Evolutionary conservation across 2,329 filamentous ascomycete species (phyloP), one percentile per base, ranked within the genome.

Genomic region (Cercospora beticola): DNA sequence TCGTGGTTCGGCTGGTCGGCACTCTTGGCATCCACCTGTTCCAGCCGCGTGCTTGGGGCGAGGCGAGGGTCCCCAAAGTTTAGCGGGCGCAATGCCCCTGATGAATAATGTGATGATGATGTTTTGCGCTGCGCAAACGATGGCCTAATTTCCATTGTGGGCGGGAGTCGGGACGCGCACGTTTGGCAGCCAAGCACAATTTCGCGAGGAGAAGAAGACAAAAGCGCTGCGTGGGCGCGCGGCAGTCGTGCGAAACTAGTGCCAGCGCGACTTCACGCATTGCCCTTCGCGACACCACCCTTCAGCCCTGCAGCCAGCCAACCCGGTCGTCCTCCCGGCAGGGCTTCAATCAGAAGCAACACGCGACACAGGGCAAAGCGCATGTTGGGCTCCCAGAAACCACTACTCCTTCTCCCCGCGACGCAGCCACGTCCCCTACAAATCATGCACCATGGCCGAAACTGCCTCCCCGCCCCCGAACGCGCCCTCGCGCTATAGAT

Each of bases 371-470:
- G 21, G 10, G 49, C 14, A 10, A 10, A 21, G 54, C 54, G 14
- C 54, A 57, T 28, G 54, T 23, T 18, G 21, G 46, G 12, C 18
- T 52, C 2, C 0, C 46, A 14, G 6, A 52, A 0, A 58, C 9
- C 18, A 60, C 57, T 3, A 1, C 7, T 40, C 57, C 30, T 16
- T 31, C 28, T 60, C 28, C 57, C 33, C 33, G 57, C 57, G n/a
- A 36, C 30, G 57, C 57, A 18, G 14, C 56, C 56, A 33, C 28
- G 10, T 30, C 56, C 26, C 10, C 56, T 21, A n/a, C 56, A 58
- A 28, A 70, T 14, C 60, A 73, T 73, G 70, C 68, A 71, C 36
- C 64, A 73, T 73, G 72, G 68, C 66, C 36, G 69, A 69, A 23
- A 14, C 30, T 8, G 54, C 18, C 18, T 64, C 64, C 16, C 62